Evolutionary conservation across 225 moss, liverwort and hornwort species (phyloP).

Genomic region (Pleurozium schreberi): DNA sequence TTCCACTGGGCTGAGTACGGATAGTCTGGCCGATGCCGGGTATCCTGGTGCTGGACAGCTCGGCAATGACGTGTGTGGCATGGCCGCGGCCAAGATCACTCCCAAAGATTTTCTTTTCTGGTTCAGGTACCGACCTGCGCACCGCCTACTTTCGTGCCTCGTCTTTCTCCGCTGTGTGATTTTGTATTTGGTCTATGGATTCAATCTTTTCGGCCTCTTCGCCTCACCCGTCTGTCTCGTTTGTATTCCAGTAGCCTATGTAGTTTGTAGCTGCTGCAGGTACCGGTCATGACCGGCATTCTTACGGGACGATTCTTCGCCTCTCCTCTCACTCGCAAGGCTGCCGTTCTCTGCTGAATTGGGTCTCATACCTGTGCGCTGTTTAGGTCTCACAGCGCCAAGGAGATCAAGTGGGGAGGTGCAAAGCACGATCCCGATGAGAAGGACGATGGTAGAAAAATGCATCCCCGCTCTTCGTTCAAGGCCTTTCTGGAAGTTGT

Average conservation of each 20-base stretch:
- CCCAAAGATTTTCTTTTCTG: constrained; percentile 54
- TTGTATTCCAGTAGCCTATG: background rate
- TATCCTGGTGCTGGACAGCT: constrained; percentile 35
- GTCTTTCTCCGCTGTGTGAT: background rate
- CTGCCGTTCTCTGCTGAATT: background rate
- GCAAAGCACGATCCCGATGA: constrained; percentile 59
- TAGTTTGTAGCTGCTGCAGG: background rate
- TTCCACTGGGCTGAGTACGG: constrained; percentile 54
- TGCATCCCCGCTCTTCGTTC: constrained; percentile 53
- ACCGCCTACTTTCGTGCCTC: background rate
- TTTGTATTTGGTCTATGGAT: background rate
- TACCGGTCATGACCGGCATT: background rate
- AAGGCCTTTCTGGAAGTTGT: constrained; percentile 51
- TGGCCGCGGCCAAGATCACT: constrained; percentile 54
- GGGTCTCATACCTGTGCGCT: background rate
- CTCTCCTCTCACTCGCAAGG: background rate
- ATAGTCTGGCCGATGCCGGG: constrained; percentile 49
- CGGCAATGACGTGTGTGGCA: constrained; percentile 41
- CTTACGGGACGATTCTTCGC: background rate
- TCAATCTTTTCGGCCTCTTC: background rate
- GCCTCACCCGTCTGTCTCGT: background rate
- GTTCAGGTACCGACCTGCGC: constrained; percentile 27
- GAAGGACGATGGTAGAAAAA: constrained; percentile 44
- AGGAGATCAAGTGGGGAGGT: constrained; percentile 58
- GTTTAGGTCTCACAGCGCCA: constrained; percentile 44